Percentiles rank a stretch among this genome's conserved stretches.
Conservation (phyloP, 306 rosid species). For the Cucumis melo region DNA sequence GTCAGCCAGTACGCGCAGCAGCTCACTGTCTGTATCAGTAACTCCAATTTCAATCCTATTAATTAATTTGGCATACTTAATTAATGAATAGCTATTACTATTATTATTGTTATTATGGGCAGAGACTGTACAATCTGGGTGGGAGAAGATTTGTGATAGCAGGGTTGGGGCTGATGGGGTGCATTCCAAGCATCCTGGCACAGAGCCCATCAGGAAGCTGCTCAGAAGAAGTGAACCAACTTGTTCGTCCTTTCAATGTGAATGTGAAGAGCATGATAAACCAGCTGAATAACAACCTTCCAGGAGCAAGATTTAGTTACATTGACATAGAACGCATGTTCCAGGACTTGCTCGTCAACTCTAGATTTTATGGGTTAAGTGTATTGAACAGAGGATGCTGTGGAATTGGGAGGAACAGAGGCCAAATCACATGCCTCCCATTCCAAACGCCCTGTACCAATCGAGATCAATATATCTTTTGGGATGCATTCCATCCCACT, state of each 20-base stretch:
- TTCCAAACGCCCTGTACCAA: conserved; percentile 62
- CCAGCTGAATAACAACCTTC: conserved; percentile 47
- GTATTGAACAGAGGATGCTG: conserved; percentile 66
- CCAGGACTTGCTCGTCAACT: conserved; percentile 36
- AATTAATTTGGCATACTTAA: background rate
- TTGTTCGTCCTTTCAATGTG: conserved; percentile 56
- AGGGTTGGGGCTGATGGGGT: conserved; percentile 73
- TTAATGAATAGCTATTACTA: too few relatives aligned
- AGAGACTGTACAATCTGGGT: conserved; percentile 82
- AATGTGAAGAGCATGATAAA: conserved; percentile 58
- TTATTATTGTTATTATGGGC: background rate
- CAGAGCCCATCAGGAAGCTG: conserved; percentile 54
- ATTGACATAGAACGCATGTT: conserved; percentile 44
- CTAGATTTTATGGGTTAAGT: conserved; percentile 44
- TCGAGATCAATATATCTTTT: conserved; percentile 53
- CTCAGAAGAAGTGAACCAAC: conserved; percentile 58
- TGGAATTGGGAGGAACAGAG: conserved; percentile 79
- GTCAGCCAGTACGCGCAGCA: conserved; percentile 41
- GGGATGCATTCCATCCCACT: conserved; percentile 97
- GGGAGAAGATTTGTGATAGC: conserved; percentile 65
- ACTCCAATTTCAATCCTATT: background rate
- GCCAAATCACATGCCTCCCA: conserved; percentile 85
- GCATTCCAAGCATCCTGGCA: conserved; percentile 81
- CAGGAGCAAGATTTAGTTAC: conserved; percentile 47
- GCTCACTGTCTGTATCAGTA: conserved; percentile 34